Conservation (phyloP, 2,329 filamentous ascomycete species). For the Trichothecium roseum region DNA sequence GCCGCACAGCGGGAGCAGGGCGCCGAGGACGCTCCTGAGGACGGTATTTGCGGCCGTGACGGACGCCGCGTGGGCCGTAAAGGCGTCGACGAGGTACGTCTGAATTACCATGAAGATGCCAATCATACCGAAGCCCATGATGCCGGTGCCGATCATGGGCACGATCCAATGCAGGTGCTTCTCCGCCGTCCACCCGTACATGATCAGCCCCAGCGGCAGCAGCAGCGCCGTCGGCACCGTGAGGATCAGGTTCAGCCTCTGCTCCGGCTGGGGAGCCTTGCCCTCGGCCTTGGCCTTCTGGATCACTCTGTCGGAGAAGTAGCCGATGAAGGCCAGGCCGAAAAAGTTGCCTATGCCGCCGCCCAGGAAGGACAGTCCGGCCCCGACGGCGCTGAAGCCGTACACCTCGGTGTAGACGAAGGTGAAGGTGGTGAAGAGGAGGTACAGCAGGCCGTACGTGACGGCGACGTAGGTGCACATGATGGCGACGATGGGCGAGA, state of each 20-base stretch:
- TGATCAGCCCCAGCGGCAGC: slow-evolving; percentile 8
- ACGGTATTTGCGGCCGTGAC: slow-evolving; percentile 12
- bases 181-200: slow-evolving; percentile 12
- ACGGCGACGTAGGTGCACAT: slow-evolving; percentile 38
- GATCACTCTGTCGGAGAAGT: too few relatives aligned
- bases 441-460: slow-evolving; percentile 43
- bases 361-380: too few relatives aligned
- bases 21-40: slow-evolving; percentile 20
- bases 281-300: too few relatives aligned
- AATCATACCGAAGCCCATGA: slow-evolving; percentile 31
- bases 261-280: too few relatives aligned
- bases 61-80: slow-evolving; percentile 12
- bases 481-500: slow-evolving; percentile 39
- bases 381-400: too few relatives aligned
- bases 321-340: too few relatives aligned
- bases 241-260: too few relatives aligned
- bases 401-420: too few relatives aligned
- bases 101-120: slow-evolving; percentile 35
- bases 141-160: slow-evolving; percentile 20
- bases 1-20: slow-evolving; percentile 25
- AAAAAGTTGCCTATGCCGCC: too few relatives aligned
- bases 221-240: too few relatives aligned
- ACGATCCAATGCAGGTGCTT: slow-evolving; percentile 10
- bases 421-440: slow-evolving; percentile 18
- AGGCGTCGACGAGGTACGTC: slow-evolving; percentile 19